Conservation (phyloP, 768 basidiomycete genomes). For the Pleurotus djamor region DNA sequence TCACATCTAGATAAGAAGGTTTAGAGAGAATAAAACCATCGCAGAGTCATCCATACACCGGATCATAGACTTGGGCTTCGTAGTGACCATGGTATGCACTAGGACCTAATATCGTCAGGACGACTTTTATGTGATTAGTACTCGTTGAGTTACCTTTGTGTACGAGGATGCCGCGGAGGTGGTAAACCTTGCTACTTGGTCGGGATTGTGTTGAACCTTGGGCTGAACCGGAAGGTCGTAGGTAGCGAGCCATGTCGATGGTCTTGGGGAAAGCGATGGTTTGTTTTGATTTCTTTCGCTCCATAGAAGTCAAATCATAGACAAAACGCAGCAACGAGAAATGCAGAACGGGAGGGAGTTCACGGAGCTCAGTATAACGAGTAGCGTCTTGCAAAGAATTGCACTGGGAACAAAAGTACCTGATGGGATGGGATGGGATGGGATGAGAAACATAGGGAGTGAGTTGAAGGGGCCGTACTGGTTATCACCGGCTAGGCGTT, state of each 20-base stretch:
- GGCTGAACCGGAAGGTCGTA: conserved; percentile 28
- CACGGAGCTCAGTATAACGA: conserved; percentile 66
- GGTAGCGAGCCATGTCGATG: conserved; percentile 72
- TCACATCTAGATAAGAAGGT: conserved; percentile 38
- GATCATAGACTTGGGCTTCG: conserved; percentile 81
- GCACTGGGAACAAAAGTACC: conserved; percentile 82
- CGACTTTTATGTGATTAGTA: neutral
- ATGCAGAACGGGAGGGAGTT: conserved; percentile 86
- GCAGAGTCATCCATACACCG: conserved; percentile 33
- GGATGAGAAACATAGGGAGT: neutral
- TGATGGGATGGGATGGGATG: conserved; percentile 19
- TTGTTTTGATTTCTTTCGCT: conserved; percentile 87
- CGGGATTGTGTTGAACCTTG: conserved; percentile 12
- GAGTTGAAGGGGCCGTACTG: conserved; percentile 42
- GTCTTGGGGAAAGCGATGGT: conserved; percentile 71
- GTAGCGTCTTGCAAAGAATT: conserved; percentile 73
- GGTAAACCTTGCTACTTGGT: conserved; percentile 50
- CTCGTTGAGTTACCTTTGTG: conserved; percentile 62
- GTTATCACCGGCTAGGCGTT: conserved; percentile 81
- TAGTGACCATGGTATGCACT: conserved; percentile 93
- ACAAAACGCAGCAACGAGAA: conserved; percentile 94
- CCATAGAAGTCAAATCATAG: conserved; percentile 74
- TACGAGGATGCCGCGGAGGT: conserved; percentile 79
- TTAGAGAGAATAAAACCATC: too few species aligned
- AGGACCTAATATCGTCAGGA: conserved; percentile 13